Conservation (phyloP, 2,329 filamentous ascomycete genomes). For the Pseudocercospora macadamiae region DNA sequence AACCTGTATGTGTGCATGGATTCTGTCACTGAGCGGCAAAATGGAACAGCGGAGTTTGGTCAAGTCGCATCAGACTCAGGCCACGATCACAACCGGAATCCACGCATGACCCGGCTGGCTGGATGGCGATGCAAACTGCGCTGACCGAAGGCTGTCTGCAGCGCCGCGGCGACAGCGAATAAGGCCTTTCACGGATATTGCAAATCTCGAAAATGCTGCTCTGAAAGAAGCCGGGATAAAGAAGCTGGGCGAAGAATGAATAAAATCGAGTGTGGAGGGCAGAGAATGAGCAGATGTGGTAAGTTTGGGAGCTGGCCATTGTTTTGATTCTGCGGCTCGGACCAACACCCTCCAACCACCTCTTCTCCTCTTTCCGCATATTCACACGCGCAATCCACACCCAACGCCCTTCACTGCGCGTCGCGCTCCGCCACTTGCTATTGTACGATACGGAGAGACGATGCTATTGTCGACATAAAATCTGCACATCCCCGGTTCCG, state of each 20-base stretch:
- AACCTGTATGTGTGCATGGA: neutral
- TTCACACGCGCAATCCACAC: slow-evolving; percentile 4
- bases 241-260: neutral
- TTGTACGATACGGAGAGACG: neutral
- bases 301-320: too few species aligned
- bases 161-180: neutral
- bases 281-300: too few species aligned
- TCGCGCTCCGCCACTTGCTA: neutral
- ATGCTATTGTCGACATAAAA: slow-evolving; percentile 16
- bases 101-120: neutral
- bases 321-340: too few species aligned
- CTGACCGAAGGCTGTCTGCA: neutral
- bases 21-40: neutral
- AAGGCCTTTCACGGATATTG: neutral
- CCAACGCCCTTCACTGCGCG: slow-evolving; percentile 12
- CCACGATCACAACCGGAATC: neutral
- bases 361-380: slow-evolving; percentile 13
- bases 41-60: neutral
- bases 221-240: neutral
- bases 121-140: neutral
- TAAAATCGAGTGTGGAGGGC: too few species aligned
- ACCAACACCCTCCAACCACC: slow-evolving; percentile 3
- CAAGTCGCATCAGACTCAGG: too few species aligned
- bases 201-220: neutral
- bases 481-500: neutral